Evolutionary conservation across 1,284 basidiomycete genomes (phyloP).

Genomic region (Vanrija pseudolonga): DNA sequence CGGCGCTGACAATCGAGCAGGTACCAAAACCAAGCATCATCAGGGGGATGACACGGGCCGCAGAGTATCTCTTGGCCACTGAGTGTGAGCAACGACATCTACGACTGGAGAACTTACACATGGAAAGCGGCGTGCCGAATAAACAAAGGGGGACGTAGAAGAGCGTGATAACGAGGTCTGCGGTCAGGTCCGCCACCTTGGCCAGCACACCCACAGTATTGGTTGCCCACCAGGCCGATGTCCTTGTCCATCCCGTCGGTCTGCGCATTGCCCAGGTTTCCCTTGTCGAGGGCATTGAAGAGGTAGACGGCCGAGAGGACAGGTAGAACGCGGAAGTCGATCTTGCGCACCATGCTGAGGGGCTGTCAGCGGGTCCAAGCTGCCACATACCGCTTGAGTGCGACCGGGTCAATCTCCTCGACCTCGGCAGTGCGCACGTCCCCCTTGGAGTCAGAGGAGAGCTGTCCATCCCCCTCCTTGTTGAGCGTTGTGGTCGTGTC

Average conservation of each 20-base stretch:
- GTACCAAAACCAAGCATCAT: neutral
- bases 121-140: slow-evolving; percentile 54
- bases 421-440: no score
- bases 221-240: slow-evolving; percentile 1
- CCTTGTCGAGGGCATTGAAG: slow-evolving; percentile 8
- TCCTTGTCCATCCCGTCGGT: slow-evolving; percentile 55
- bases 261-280: slow-evolving; percentile 37
- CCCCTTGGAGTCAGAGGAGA: no score
- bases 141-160: slow-evolving; percentile 27
- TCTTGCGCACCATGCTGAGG: slow-evolving; percentile 7
- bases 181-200: slow-evolving; percentile 2
- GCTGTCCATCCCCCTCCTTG: no score
- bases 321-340: slow-evolving; percentile 17
- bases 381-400: no score
- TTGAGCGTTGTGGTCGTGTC: no score
- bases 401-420: no score
- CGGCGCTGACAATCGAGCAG: slow-evolving; percentile 16
- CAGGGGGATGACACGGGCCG: neutral
- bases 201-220: neutral
- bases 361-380: neutral
- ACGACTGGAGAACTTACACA: slow-evolving; percentile 16
- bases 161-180: slow-evolving; percentile 17
- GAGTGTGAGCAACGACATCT: neutral
- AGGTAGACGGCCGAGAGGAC: slow-evolving; percentile 18
- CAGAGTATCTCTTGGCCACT: neutral